Percentiles rank a stretch among this genome's conserved stretches.
Conservation (phyloP, 257 asterid genomes). For the Primulina huaijiensis region DNA sequence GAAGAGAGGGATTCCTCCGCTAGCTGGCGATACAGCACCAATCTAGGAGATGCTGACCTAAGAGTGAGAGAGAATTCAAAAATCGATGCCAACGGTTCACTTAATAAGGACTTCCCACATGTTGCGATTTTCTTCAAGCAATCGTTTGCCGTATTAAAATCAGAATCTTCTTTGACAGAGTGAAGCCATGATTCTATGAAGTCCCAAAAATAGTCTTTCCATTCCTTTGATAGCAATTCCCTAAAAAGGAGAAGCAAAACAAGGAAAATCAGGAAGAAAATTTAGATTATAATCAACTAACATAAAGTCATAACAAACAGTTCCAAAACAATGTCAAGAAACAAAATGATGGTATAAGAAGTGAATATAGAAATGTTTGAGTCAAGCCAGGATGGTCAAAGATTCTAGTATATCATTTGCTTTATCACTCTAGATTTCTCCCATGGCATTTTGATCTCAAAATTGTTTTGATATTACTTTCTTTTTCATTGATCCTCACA, state of each 20-base stretch:
- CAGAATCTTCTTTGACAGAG: conserved; percentile 41
- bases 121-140: conserved; percentile 67
- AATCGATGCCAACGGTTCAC: conserved; percentile 71
- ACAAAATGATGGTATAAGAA: not conserved
- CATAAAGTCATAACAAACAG: not conserved
- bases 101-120: conserved; percentile 68
- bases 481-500: not conserved
- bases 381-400: conserved; percentile 9
- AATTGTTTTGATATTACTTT: not conserved
- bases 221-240: conserved; percentile 87
- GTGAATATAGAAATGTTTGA: conserved; percentile 3
- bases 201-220: conserved; percentile 85
- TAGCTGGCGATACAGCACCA: conserved; percentile 79
- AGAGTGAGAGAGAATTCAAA: conserved; percentile 95
- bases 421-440: not conserved
- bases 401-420: conserved; percentile 4
- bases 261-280: conserved; percentile 17
- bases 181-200: conserved; percentile 83
- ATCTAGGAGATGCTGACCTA: conserved; percentile 95
- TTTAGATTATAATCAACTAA: conserved; percentile 1
- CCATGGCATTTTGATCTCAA: not conserved
- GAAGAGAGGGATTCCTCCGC: conserved; percentile 96
- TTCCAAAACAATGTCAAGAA: conserved; percentile 6
- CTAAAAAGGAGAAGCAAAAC: conserved; percentile 33
- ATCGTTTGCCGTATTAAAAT: conserved; percentile 65